Evolutionary conservation across 2,329 filamentous ascomycete genomes (phyloP).

Genomic region (Penicillium sp.): DNA sequence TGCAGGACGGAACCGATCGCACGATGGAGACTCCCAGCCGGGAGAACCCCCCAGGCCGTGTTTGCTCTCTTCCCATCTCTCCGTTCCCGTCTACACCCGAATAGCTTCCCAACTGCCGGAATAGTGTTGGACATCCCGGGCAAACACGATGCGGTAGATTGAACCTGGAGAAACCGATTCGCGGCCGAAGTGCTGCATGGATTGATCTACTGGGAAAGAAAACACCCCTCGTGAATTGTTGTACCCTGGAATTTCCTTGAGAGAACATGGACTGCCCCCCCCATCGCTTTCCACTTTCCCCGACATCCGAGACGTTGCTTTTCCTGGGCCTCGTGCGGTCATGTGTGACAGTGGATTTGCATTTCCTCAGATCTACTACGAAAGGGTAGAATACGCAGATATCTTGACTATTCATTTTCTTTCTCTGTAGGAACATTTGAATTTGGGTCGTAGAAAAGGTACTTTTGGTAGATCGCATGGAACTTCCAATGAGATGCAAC

Average conservation of each 20-base stretch:
- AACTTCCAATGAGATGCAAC: not conserved
- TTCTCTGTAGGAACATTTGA: not conserved
- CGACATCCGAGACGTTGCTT: conserved; percentile 11
- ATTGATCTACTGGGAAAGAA: conserved; percentile 1
- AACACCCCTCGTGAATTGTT: conserved; percentile 2
- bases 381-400: not conserved
- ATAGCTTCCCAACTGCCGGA: conserved; percentile 16
- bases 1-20: conserved; percentile 16
- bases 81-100: conserved; percentile 2
- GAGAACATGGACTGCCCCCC: not conserved
- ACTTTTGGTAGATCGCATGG: not conserved
- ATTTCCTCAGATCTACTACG: conserved; percentile 11
- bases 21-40: conserved; percentile 14
- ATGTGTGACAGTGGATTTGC: conserved; percentile 10
- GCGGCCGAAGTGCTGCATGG: conserved; percentile 16
- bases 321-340: conserved; percentile 1
- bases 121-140: conserved; percentile 7
- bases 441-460: not conserved
- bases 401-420: not conserved
- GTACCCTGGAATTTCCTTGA: conserved; percentile 10
- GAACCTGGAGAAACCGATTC: conserved; percentile 14
- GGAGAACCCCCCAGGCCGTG: conserved; percentile 14
- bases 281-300: not conserved
- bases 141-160: conserved; percentile 12
- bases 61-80: conserved; percentile 11